Percentiles rank a stretch among this genome's conserved stretches.
These are phyloP conservation scores for Axilococcus clingmanii DNA, from an alignment of 139 green algal genomes.

Conservation along the genomic window DNA sequence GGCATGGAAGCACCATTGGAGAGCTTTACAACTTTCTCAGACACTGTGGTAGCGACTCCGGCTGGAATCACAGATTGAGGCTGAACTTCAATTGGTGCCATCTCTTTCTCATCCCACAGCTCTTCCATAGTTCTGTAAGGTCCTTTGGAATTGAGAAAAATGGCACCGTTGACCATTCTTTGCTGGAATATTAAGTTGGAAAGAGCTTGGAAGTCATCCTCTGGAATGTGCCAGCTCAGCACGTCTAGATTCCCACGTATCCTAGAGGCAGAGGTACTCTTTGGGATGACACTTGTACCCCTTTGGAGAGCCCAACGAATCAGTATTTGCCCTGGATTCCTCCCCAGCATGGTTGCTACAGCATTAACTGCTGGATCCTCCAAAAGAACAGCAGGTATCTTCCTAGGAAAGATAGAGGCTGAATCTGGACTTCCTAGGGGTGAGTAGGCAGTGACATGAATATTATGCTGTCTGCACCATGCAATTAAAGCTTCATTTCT, in stretches of 20 bases:
- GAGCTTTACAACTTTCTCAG: conserved; percentile 1
- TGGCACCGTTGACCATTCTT: conserved; percentile 63
- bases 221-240: conserved; percentile 44
- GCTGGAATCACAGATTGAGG: not conserved
- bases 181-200: conserved; percentile 40
- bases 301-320: conserved; percentile 85
- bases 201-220: conserved; percentile 48
- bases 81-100: not conserved
- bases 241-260: conserved; percentile 79
- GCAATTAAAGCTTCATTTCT: conserved; percentile 67
- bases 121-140: conserved; percentile 68
- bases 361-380: conserved; percentile 47
- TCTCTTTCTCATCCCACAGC: conserved; percentile 69
- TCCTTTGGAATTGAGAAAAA: conserved; percentile 49
- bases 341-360: conserved; percentile 43
- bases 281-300: conserved; percentile 82
- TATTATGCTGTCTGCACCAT: conserved; percentile 21
- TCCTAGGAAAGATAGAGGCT: conserved; percentile 50
- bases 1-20: not conserved
- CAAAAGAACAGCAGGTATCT: conserved; percentile 41
- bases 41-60: too few relatives aligned
- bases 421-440: conserved; percentile 78
- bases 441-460: conserved; percentile 88
- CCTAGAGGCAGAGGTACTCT: conserved; percentile 58
- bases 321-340: conserved; percentile 67